Percentiles rank a stretch among this genome's conserved stretches.
phyloP scores from a whole-genome alignment of 495 filamentous ascomycete species.

The Oidiodendron maius region DNA sequence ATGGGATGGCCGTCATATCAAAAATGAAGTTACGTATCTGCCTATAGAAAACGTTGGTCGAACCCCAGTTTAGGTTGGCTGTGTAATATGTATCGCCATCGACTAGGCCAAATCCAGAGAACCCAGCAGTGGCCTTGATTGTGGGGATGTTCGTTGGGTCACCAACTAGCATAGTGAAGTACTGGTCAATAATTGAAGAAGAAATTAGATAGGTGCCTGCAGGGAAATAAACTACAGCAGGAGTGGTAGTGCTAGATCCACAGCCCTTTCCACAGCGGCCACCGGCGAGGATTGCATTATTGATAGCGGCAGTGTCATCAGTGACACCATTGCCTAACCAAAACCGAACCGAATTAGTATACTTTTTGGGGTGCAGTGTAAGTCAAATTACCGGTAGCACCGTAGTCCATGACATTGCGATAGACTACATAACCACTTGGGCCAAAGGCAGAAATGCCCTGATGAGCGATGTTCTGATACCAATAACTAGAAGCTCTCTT shows the following conservation, averaged over 20 bases:
- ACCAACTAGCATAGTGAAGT: constrained; percentile 52
- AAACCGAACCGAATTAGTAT: not conserved
- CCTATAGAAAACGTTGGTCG: constrained; percentile 98
- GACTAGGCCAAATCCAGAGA: constrained; percentile 82
- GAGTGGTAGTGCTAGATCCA: constrained; percentile 67
- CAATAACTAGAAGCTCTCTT: not conserved
- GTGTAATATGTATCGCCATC: constrained; percentile 78
- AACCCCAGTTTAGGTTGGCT: constrained; percentile 56
- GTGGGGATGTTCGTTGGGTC: constrained; percentile 54
- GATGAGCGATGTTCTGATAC: constrained; percentile 47
- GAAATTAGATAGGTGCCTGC: constrained; percentile 56
- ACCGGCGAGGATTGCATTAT: constrained; percentile 70
- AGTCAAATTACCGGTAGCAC: constrained; percentile 52
- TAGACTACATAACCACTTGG: constrained; percentile 62
- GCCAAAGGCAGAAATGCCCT: constrained; percentile 63
- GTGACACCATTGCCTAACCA: constrained; percentile 36
- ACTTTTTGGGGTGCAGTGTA: not conserved
- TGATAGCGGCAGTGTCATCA: constrained; percentile 82
- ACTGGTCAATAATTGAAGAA: constrained; percentile 54
- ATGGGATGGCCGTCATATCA: constrained; percentile 69
- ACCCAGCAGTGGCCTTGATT: constrained; percentile 66
- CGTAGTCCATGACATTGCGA: constrained; percentile 84
- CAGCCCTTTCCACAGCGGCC: constrained; percentile 73
- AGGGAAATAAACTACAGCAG: constrained; percentile 55
- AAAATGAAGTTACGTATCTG: constrained; percentile 92